phyloP scores from a whole-genome alignment of 116 monocot species.

The Trichopus zeylanicus region DNA sequence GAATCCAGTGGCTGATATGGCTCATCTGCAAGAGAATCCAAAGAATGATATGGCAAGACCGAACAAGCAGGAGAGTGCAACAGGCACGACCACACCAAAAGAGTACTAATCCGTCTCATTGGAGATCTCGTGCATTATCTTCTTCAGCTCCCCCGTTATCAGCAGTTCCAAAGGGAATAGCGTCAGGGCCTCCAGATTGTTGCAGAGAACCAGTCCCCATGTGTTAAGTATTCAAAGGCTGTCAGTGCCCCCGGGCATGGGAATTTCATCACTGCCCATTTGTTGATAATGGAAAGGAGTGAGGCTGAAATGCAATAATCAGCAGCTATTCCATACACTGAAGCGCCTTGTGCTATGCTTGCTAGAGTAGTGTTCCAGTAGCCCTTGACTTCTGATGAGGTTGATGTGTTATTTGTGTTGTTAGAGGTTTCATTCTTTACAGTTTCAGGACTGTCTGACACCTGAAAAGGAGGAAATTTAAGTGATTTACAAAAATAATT shows the following conservation, averaged over 20 bases:
- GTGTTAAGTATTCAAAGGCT: conserved; percentile 72
- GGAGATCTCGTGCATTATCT: conserved; percentile 50
- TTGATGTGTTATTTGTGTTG: conserved; percentile 2
- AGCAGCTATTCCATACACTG: conserved; percentile 54
- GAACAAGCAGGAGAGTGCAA: conserved; percentile 56
- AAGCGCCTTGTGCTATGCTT: conserved; percentile 19
- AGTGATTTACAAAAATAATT: background rate
- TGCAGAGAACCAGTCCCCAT: conserved; percentile 69
- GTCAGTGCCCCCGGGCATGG: conserved; percentile 70
- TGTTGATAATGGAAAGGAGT: conserved; percentile 72
- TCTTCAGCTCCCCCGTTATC: conserved; percentile 61
- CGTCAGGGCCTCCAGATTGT: conserved; percentile 59
- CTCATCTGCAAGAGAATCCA: conserved; percentile 60
- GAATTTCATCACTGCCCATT: conserved; percentile 73
- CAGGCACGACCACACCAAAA: conserved; percentile 36
- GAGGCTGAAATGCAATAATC: conserved; percentile 69
- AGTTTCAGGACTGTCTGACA: background rate
- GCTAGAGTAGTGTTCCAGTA: conserved; percentile 11
- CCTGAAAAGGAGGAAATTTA: background rate
- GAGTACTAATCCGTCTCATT: conserved; percentile 39
- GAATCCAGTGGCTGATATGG: conserved; percentile 63
- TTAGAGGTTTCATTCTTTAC: background rate
- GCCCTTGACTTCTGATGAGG: conserved; percentile 1
- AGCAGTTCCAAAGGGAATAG: conserved; percentile 57
- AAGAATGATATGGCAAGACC: conserved; percentile 71